These are phyloP conservation scores for Brettanomyces bruxellensis DNA, from an alignment of 805 yeast species.

Conservation along the genomic window DNA sequence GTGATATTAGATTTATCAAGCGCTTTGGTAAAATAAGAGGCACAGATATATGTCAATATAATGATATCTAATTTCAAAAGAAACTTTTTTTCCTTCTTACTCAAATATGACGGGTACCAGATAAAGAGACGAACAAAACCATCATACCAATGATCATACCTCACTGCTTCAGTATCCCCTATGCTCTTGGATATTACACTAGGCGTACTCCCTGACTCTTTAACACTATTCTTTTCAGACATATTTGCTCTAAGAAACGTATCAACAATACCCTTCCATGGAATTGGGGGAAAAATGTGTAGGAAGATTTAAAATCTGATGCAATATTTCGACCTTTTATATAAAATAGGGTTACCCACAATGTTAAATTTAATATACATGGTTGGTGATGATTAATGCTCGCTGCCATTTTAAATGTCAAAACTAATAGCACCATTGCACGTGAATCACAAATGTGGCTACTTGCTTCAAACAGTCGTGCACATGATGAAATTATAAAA, in stretches of 20 bases:
- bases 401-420: no score
- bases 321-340: no score
- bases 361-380: no score
- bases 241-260: background rate
- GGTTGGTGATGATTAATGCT: no score
- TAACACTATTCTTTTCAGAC: background rate
- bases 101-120: constrained; percentile 26
- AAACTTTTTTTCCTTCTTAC: constrained; percentile 35
- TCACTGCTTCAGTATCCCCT: constrained; percentile 25
- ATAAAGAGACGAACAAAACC: constrained; percentile 46
- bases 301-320: no score
- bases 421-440: no score
- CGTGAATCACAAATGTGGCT: no score
- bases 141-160: constrained; percentile 41
- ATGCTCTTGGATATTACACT: background rate
- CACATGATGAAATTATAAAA: no score
- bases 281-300: no score
- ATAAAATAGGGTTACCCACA: no score
- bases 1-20: constrained; percentile 31
- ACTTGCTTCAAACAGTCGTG: no score
- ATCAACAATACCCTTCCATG: no score
- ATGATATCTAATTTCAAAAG: constrained; percentile 47
- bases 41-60: constrained; percentile 45
- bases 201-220: background rate
- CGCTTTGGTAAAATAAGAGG: constrained; percentile 59